These are phyloP conservation scores for Helichrysum umbraculigerum DNA, from an alignment of 129 eudicot genomes.

Conservation along the genomic window DNA sequence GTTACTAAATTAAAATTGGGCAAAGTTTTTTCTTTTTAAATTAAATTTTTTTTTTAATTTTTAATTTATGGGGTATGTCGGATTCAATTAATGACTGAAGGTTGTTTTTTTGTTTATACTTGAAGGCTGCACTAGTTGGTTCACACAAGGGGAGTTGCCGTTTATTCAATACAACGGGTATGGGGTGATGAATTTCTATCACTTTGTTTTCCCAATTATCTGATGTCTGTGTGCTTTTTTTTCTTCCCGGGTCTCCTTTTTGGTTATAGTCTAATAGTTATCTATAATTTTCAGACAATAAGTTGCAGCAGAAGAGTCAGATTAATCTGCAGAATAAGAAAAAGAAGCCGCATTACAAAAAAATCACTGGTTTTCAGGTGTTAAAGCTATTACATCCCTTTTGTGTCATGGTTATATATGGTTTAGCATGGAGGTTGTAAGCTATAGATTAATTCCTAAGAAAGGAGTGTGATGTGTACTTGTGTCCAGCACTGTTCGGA, in stretches of 20 bases:
- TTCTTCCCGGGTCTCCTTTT: neutral
- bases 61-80: neutral
- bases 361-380: conserved; percentile 98
- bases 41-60: too few relatives aligned
- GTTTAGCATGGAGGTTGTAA: neutral
- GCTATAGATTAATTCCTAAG: too few relatives aligned
- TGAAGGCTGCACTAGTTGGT: conserved; percentile 96
- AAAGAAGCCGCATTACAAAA: conserved; percentile 87
- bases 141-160: conserved; percentile 97
- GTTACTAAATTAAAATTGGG: conserved; percentile 17
- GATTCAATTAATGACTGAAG: conserved; percentile 20
- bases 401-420: neutral
- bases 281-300: conserved; percentile 57
- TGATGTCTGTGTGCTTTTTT: neutral
- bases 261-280: conserved; percentile 17
- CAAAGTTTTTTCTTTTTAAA: neutral
- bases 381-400: conserved; percentile 16
- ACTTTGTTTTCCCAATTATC: neutral
- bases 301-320: conserved; percentile 76
- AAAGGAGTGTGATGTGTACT: too few relatives aligned
- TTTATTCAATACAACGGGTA: conserved; percentile 75
- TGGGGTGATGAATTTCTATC: neutral
- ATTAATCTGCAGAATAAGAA: conserved; percentile 93
- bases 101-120: conserved; percentile 30
- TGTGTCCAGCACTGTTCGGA: too few relatives aligned